Evolutionary conservation across 1,284 basidiomycete genomes (phyloP).

Genomic region (Trametes polyzona): DNA sequence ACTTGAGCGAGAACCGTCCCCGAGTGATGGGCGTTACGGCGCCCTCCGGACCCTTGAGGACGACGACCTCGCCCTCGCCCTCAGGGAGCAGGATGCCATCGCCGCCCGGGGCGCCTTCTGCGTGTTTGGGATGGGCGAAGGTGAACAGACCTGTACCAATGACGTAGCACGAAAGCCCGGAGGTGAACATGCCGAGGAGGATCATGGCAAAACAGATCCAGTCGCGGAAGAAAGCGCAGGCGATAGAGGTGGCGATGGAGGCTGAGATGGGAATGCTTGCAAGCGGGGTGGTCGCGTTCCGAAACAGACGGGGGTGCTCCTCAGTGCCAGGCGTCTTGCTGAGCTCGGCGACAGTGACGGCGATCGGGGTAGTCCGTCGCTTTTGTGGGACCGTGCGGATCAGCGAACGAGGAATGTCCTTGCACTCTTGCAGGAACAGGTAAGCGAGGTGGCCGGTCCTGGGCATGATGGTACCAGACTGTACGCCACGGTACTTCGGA

Average conservation of each 20-base stretch:
- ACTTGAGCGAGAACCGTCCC: constrained; percentile 14
- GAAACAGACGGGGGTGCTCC: constrained; percentile 16
- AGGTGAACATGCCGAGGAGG: constrained; percentile 12
- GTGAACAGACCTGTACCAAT: constrained; percentile 10
- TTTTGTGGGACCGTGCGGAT: background rate
- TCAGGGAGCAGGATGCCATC: constrained; percentile 11
- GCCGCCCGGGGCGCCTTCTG: constrained; percentile 9
- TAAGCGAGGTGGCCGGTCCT: constrained; percentile 26
- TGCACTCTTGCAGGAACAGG: constrained; percentile 22
- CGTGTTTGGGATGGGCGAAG: constrained; percentile 12
- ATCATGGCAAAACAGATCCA: constrained; percentile 16
- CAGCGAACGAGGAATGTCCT: constrained; percentile 3
- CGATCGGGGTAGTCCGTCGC: constrained; percentile 14
- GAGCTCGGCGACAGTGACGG: constrained; percentile 20
- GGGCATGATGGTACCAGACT: constrained; percentile 23
- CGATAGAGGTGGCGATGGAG: constrained; percentile 11
- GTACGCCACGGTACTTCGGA: constrained; percentile 23
- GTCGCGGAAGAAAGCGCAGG: constrained; percentile 1
- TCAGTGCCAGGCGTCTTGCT: constrained; percentile 1
- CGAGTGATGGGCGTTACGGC: constrained; percentile 16
- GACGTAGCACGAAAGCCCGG: constrained; percentile 13
- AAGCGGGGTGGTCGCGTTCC: constrained; percentile 17
- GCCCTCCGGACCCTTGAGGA: constrained; percentile 13
- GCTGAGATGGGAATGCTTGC: constrained; percentile 20
- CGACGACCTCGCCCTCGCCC: constrained; percentile 4